Evolutionary conservation across 164 flowering plant genomes (phyloP), one percentile per base, ranked within the genome.

Genomic region (Brasenia schreberi): DNA sequence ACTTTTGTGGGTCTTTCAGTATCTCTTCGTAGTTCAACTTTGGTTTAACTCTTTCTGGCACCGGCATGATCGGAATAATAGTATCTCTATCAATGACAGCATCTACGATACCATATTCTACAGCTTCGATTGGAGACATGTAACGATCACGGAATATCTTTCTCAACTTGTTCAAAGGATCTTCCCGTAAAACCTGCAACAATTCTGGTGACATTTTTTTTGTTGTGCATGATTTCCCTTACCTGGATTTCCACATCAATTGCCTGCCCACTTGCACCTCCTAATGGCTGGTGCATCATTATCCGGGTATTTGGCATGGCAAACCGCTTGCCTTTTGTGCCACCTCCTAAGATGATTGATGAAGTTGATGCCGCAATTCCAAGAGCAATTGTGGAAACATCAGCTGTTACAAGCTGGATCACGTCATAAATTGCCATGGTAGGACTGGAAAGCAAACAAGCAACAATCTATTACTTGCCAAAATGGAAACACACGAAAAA

Each of bases 221-320:
- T 93, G 81, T 81, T 88, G 19, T 85, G 81, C 89, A 86, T 79
- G 18, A 90, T 68, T 75, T 93, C 98, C 49, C 66, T 67, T 27
- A 96, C 96, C 73, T 90, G 97, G 72, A 88, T 83, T 80, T 90
- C 97, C 58, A 90, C 92, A 74, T 87, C 96, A 39, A 80, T 72
- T 56, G 82, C 96, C 70, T 83, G 84, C 45, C 98, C 98, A 74
- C 96, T 84, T 23, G 88, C 88, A 65, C 92, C 96, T 65, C 98
- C 97, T 58, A 87, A 82, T 61, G 98, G 98, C 64, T 90, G 98
- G 77, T 88, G 96, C 60, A 90, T 66, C 98, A 93, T 93, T 44
- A 93, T 89, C 43, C 98, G 69, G 42, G 98, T 77, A 70, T 90
- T 93, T 52, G 98, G 98, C 98, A 93, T 90, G 12, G 98, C 97